Conservation (phyloP, 2,329 filamentous ascomycete genomes). For the Penicillium corylophilum region DNA sequence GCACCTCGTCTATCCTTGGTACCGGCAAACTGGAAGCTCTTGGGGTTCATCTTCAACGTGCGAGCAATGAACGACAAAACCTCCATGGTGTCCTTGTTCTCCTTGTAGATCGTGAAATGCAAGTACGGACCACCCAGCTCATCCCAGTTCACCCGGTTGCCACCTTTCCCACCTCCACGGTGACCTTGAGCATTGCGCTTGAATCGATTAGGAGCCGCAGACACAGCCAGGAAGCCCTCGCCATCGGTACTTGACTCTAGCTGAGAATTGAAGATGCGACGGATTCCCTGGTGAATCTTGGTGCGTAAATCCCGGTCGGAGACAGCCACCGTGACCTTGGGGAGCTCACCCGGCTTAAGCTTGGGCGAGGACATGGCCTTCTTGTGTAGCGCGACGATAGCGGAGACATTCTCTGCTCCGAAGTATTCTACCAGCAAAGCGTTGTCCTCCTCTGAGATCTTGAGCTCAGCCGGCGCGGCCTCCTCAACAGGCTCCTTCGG, state of each 20-base stretch:
- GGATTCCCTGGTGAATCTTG: conserved; percentile 64
- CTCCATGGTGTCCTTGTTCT: conserved; percentile 97
- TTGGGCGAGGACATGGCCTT: conserved; percentile 55
- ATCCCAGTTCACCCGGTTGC: conserved; percentile 57
- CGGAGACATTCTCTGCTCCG: conserved; percentile 49
- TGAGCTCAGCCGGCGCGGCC: conserved; percentile 24
- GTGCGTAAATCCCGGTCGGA: conserved; percentile 62
- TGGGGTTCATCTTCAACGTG: conserved; percentile 66
- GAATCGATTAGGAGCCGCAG: conserved; percentile 42
- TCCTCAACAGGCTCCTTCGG: conserved; percentile 16
- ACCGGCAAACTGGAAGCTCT: conserved; percentile 76
- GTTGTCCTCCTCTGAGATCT: conserved; percentile 47
- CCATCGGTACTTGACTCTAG: conserved; percentile 76
- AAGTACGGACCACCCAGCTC: conserved; percentile 75
- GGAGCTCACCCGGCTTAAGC: conserved; percentile 57
- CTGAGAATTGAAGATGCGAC: conserved; percentile 74
- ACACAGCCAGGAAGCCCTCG: conserved; percentile 64
- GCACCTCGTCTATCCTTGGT: conserved; percentile 89
- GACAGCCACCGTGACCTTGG: conserved; percentile 55
- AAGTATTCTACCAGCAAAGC: conserved; percentile 49
- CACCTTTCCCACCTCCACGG: conserved; percentile 29
- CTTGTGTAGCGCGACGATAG: conserved; percentile 57
- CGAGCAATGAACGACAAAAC: conserved; percentile 74
- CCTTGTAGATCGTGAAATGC: conserved; percentile 92
- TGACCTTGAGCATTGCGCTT: conserved; percentile 30